Evolutionary conservation across 2,329 filamentous ascomycete genomes (phyloP), one percentile per base, ranked within the genome.

Genomic region (Trichoderma harzianum): DNA sequence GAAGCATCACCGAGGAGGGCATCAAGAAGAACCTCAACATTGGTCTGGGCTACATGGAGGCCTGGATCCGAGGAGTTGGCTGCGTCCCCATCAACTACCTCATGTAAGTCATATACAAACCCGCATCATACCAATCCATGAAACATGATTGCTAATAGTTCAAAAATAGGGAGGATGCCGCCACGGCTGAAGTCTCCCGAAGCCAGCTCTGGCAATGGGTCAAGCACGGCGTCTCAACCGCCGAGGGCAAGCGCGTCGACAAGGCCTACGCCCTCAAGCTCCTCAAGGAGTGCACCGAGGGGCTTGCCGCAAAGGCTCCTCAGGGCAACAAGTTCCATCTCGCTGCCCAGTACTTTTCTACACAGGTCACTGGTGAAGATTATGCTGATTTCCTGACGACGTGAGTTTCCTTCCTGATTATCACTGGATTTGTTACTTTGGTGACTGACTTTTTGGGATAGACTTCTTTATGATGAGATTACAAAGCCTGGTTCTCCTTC

Each of bases 1-100:
- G 96, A 30, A 88, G 90, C 81, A 88, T 99, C 80, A 98, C 95
- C 77, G 95, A 98, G 83, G 94, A 91, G 6, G 96, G 96, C 71
- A 98, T 99, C 85, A 90, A 93, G 80, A 97, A 98, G 91, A 99
- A 98, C 86, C 87, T 99, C 75, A 95, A 94, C 84, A 98, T 99
- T 76, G 96, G 95, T 51, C 89, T 99, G 7, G 92, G 93, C 66
- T 99, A 99, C 85, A 99, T 98, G 95, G 96, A 99, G 84, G 96
- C 94, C 74, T 99, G 96, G 96, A 87, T 98, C 73, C 92, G 95
- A 74, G 96, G 95, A 39, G 89, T 98, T 26, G 96, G 96, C 72
- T 99, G 96, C 78, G 95, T 98, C 68, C 96, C 96, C 63, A 98
- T 98, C 84, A 98, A 98, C 87, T 97, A 92, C 82, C 87, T 98